Conservation (phyloP, 768 basidiomycete species). For the Dentipellis sp. region DNA sequence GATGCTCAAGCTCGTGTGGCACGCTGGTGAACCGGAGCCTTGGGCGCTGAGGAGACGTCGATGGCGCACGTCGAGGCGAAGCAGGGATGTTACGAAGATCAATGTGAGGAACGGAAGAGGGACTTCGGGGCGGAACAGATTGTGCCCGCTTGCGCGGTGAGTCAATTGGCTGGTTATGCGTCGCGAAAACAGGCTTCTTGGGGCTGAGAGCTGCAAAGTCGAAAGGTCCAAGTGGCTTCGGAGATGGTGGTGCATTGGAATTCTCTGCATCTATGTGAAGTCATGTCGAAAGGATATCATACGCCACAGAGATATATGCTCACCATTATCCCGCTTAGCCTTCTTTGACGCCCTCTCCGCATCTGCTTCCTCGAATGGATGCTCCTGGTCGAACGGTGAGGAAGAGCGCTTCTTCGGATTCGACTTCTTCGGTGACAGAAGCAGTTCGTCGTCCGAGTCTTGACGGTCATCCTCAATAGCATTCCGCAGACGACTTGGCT, state of each 20-base stretch:
- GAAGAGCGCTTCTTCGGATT: slow-evolving; percentile 1
- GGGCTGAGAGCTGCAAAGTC: slow-evolving; percentile 8
- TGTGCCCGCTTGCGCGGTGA: slow-evolving; percentile 7
- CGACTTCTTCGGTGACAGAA: not conserved
- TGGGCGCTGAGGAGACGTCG: slow-evolving; percentile 5
- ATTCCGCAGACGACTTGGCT: not conserved
- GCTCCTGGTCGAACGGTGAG: not conserved
- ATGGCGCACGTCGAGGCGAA: slow-evolving; percentile 2
- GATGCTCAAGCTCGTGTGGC: slow-evolving; percentile 3
- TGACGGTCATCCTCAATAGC: not conserved
- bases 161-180: not conserved
- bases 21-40: slow-evolving; percentile 13
- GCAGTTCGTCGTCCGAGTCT: not conserved
- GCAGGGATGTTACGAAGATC: slow-evolving; percentile 6
- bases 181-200: not conserved
- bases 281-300: not conserved
- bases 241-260: not conserved
- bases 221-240: slow-evolving; percentile 7
- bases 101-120: slow-evolving; percentile 1
- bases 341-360: not conserved
- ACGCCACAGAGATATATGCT: not conserved
- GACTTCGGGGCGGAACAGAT: slow-evolving; percentile 5
- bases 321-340: not conserved
- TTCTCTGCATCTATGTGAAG: not conserved
- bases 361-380: not conserved